These are phyloP conservation scores for Smallanthus sonchifolius DNA, from an alignment of 129 eudicot species.

Conservation along the genomic window DNA sequence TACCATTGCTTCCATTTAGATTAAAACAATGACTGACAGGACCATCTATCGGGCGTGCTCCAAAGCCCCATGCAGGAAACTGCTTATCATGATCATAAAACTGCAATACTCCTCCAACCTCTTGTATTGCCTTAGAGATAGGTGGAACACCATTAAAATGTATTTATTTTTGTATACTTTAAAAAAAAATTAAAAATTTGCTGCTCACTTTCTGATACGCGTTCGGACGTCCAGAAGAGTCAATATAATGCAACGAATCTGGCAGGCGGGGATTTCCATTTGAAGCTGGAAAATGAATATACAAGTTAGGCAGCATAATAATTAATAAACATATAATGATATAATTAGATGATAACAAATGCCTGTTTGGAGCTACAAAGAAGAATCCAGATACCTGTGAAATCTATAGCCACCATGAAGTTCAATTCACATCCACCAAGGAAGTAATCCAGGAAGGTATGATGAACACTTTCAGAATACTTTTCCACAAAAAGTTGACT, in stretches of 20 bases:
- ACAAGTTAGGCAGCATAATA: slow-evolving; percentile 12
- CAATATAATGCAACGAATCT: slow-evolving; percentile 92
- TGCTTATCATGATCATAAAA: slow-evolving; percentile 76
- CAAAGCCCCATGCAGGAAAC: slow-evolving; percentile 97
- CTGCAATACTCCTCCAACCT: slow-evolving; percentile 83
- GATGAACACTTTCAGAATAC: slow-evolving; percentile 67
- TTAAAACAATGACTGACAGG: slow-evolving; percentile 95
- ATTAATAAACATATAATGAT: background rate
- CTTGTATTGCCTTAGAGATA: slow-evolving; percentile 68
- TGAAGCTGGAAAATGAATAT: slow-evolving; percentile 55
- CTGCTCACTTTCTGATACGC: slow-evolving; percentile 83
- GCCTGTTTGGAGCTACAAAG: background rate
- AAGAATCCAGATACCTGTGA: slow-evolving; percentile 56
- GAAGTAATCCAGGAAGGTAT: slow-evolving; percentile 88
- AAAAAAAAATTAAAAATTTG: background rate
- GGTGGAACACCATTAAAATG: slow-evolving; percentile 16
- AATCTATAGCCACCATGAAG: slow-evolving; percentile 96
- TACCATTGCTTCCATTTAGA: slow-evolving; percentile 80
- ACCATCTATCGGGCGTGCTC: slow-evolving; percentile 95
- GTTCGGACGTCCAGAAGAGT: slow-evolving; percentile 87
- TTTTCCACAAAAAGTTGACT: slow-evolving; percentile 79
- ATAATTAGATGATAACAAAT: background rate
- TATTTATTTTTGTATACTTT: background rate
- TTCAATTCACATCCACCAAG: slow-evolving; percentile 84
- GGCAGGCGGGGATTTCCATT: slow-evolving; percentile 96